Evolutionary conservation across 1,139 yeast species (phyloP).

Genomic region (Taphrina pruni): DNA sequence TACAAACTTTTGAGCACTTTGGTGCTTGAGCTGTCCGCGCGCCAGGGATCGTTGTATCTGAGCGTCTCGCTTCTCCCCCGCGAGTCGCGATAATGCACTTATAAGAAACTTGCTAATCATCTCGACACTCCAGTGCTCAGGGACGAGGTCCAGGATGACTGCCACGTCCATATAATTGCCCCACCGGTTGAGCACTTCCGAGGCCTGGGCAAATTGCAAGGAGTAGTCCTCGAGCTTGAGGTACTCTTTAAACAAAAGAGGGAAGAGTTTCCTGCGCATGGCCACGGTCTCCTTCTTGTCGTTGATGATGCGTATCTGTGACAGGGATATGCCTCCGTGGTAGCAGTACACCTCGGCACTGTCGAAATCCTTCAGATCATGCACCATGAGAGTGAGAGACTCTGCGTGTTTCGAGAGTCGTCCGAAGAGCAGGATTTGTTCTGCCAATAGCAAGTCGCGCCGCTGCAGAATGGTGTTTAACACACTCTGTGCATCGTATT

Average conservation of each 20-base stretch:
- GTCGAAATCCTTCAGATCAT: conserved; percentile 51
- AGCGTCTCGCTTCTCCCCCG: conserved; percentile 45
- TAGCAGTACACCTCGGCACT: conserved; percentile 52
- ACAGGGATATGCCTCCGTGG: conserved; percentile 46
- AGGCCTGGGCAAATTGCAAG: conserved; percentile 48
- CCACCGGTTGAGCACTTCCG: conserved; percentile 50
- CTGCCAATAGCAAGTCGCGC: conserved; percentile 50
- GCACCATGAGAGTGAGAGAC: conserved; percentile 51
- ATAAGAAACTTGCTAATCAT: conserved; percentile 49
- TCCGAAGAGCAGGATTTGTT: conserved; percentile 52
- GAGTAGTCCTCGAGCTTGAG: conserved; percentile 48
- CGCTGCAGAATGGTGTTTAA: conserved; percentile 49
- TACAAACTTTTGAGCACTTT: background rate
- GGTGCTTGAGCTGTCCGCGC: conserved; percentile 25
- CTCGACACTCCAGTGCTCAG: conserved; percentile 53
- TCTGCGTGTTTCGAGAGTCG: conserved; percentile 50
- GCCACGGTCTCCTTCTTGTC: conserved; percentile 36
- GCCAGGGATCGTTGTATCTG: conserved; percentile 32
- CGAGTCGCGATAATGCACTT: conserved; percentile 44
- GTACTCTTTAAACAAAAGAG: conserved; percentile 49
- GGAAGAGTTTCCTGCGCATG: conserved; percentile 49
- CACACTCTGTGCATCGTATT: conserved; percentile 49
- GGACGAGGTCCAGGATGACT: conserved; percentile 49
- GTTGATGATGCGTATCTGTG: conserved; percentile 33
- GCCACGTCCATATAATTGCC: conserved; percentile 49